Evolutionary conservation across 2,329 filamentous ascomycete genomes (phyloP), one percentile per base, ranked within the genome.

Genomic region (Talaromyces funiculosus): DNA sequence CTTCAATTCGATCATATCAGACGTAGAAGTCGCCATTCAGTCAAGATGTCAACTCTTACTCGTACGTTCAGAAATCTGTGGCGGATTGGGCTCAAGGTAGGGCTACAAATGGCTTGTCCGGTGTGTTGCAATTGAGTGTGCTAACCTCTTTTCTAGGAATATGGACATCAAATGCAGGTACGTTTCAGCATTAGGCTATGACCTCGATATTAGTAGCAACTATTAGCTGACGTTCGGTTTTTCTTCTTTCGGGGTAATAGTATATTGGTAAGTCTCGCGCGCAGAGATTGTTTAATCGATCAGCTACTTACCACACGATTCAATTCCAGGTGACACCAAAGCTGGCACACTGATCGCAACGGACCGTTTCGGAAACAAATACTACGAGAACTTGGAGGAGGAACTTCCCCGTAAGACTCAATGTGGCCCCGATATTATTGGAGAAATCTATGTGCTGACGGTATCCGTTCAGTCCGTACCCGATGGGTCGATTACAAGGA

Each of bases 401-500:
- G 94, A 99, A 77, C 83, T 99, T 62, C 94, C 94, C 61, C 82
- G 90, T 96, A 82, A 74, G 88, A 43, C 12, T 33, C 40, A 5
- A 16, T 56, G 9, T 18, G 18, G 29, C 22, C 0, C 3, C 9
- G 10, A 1, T 35, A 54, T 16, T 9, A n/a, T n/a, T 8, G 18
- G 22, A 1, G 22, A 40, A 14, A 42, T 33, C 29, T 20, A 40
- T 20, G 12, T 26, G 14, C 35, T 61, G 64, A 71, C 63, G 16
- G 26, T 57, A 14, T 29, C 38, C 20, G 18, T 54, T 59, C 69
- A 94, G 92, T 97, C 70, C 89, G 93, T 72, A 97, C 92, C 68
- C 86, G 92, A 82, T 99, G 95, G 94, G 90, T 99, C 65, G 92
- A 97, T 78, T 99, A 95, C 83, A 93, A 91, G 80, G 84, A 90